phyloP scores from a whole-genome alignment of 2,329 filamentous ascomycete species.

The Fusarium musae region DNA sequence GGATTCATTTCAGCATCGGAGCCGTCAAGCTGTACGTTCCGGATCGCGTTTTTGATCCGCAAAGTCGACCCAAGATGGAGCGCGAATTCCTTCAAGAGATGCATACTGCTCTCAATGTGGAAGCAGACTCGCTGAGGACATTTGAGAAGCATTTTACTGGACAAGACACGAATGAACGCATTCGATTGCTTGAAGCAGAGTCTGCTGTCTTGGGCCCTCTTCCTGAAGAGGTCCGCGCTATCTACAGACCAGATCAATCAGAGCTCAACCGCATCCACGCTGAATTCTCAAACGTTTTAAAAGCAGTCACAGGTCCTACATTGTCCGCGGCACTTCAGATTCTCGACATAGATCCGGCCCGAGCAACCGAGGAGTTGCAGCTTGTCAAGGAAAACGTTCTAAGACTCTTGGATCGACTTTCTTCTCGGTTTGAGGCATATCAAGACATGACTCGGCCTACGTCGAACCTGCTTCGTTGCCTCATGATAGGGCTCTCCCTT shows the following conservation, averaged over 20 bases:
- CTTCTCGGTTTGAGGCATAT: conserved; percentile 78
- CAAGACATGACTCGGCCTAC: conserved; percentile 85
- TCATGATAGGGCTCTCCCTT: conserved; percentile 80
- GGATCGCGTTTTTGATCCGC: conserved; percentile 86
- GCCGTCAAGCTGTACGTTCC: conserved; percentile 85
- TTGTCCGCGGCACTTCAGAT: conserved; percentile 51
- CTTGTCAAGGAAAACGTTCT: conserved; percentile 68
- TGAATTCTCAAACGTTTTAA: conserved; percentile 82
- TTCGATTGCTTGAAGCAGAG: conserved; percentile 70
- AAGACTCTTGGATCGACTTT: conserved; percentile 77
- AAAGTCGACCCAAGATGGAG: conserved; percentile 73
- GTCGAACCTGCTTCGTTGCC: conserved; percentile 80
- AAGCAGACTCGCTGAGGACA: conserved; percentile 67
- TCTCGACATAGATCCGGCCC: conserved; percentile 36
- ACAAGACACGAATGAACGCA: conserved; percentile 73
- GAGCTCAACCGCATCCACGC: conserved; percentile 79
- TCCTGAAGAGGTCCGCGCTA: conserved; percentile 70
- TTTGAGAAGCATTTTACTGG: conserved; percentile 78
- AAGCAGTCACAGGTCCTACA: conserved; percentile 65
- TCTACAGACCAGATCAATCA: conserved; percentile 77
- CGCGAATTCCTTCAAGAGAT: conserved; percentile 67
- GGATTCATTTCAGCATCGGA: conserved; percentile 80
- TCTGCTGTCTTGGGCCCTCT: conserved; percentile 72
- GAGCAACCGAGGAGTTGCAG: conserved; percentile 54
- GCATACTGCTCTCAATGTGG: conserved; percentile 63